phyloP scores from a whole-genome alignment of 2,329 filamentous ascomycete species.

The Ceratocystis destructans region DNA sequence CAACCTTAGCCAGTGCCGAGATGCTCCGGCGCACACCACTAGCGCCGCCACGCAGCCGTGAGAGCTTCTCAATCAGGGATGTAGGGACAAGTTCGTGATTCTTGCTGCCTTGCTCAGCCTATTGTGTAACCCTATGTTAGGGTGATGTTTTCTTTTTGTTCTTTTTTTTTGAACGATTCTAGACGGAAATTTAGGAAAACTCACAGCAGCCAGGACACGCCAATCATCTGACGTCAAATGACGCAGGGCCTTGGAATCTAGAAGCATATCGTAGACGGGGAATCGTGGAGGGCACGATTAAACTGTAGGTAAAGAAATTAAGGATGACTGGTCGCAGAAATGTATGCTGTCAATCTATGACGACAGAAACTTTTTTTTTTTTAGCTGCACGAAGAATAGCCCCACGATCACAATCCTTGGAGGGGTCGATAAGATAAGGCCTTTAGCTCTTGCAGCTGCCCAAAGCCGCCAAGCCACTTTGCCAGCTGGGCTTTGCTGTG shows the following conservation, averaged over 20 bases:
- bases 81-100: slow-evolving; percentile 97
- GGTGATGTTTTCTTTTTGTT: slow-evolving; percentile 1
- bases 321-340: neutral
- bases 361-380: slow-evolving; percentile 12
- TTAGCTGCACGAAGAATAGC: slow-evolving; percentile 3
- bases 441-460: neutral
- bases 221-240: slow-evolving; percentile 90
- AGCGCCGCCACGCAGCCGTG: slow-evolving; percentile 63
- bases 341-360: slow-evolving; percentile 7
- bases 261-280: slow-evolving; percentile 57
- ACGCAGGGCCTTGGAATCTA: slow-evolving; percentile 86
- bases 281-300: neutral
- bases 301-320: neutral
- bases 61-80: slow-evolving; percentile 68
- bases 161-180: neutral
- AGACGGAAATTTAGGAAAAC: slow-evolving; percentile 24
- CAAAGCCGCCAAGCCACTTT: neutral
- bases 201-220: slow-evolving; percentile 81
- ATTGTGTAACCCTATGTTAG: slow-evolving; percentile 21
- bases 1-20: slow-evolving; percentile 78
- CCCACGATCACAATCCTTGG: slow-evolving; percentile 14
- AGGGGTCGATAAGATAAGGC: slow-evolving; percentile 19
- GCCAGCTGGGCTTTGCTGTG: neutral
- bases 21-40: slow-evolving; percentile 76
- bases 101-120: slow-evolving; percentile 88